A percentile compares a stretch with the other conserved stretches of the same genome.
Evolutionary conservation across 352 stramenopile genomes (phyloP).

Genomic region (Globisporangium radiosum): DNA sequence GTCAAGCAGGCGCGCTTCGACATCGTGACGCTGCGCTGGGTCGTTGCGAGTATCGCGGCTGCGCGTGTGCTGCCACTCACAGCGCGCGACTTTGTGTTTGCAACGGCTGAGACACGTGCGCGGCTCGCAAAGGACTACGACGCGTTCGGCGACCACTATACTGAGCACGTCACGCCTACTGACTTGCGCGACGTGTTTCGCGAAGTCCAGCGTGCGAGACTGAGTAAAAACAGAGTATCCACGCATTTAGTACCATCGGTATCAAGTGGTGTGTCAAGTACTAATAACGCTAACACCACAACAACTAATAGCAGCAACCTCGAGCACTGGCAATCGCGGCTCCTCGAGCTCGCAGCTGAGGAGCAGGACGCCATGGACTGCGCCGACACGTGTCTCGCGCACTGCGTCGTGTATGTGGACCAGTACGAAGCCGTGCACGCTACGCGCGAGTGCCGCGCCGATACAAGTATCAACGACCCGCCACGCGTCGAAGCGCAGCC

Average conservation of each 20-base stretch:
- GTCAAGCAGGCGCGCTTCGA: slow-evolving; percentile 79
- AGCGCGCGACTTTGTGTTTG: slow-evolving; percentile 63
- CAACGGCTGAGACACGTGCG: slow-evolving; percentile 44
- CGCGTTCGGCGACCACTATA: slow-evolving; percentile 68
- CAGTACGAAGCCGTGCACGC: slow-evolving; percentile 20
- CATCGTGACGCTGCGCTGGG: slow-evolving; percentile 59
- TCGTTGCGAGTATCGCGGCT: slow-evolving; percentile 35
- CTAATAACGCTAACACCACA: no score
- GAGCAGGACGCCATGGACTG: slow-evolving; percentile 65
- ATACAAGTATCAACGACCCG: not conserved
- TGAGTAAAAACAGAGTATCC: no score
- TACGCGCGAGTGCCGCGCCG: not conserved
- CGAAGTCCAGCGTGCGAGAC: slow-evolving; percentile 20
- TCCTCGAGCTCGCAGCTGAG: slow-evolving; percentile 39
- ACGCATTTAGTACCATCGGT: no score
- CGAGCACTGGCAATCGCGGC: slow-evolving; percentile 42
- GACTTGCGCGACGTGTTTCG: slow-evolving; percentile 49
- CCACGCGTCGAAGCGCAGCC: slow-evolving; percentile 13
- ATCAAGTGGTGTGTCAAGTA: no score
- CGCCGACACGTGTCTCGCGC: slow-evolving; percentile 59
- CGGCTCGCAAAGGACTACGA: slow-evolving; percentile 68
- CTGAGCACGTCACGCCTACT: slow-evolving; percentile 33
- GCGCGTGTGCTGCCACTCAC: slow-evolving; percentile 32
- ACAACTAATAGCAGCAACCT: not conserved
- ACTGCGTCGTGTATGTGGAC: slow-evolving; percentile 70